These are phyloP conservation scores for Coniochaeta prunicola DNA, from an alignment of 2,329 filamentous ascomycete species.

Conservation along the genomic window DNA sequence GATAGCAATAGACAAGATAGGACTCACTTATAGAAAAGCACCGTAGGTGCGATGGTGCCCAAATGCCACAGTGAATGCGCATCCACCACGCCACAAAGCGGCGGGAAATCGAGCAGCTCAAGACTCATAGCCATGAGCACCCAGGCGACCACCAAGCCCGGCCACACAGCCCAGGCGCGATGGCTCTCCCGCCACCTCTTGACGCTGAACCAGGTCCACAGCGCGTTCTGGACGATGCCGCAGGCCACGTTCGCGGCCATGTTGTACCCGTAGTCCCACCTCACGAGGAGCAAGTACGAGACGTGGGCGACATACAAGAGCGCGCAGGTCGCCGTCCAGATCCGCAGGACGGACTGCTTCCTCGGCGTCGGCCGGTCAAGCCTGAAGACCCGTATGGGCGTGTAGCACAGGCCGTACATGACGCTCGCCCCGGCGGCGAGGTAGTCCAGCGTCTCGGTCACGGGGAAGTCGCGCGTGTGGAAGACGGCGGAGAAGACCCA, in stretches of 20 bases:
- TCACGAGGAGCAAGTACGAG: slow-evolving; percentile 73
- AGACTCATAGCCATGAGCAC: slow-evolving; percentile 90
- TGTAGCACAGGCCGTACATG: slow-evolving; percentile 85
- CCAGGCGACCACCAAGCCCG: slow-evolving; percentile 86
- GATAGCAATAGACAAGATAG: not conserved
- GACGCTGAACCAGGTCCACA: slow-evolving; percentile 84
- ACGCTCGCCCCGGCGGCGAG: slow-evolving; percentile 87
- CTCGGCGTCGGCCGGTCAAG: slow-evolving; percentile 51
- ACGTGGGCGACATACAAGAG: slow-evolving; percentile 70
- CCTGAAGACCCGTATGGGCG: slow-evolving; percentile 73
- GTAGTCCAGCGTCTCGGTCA: slow-evolving; percentile 94
- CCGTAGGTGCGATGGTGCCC: slow-evolving; percentile 79
- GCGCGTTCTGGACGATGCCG: slow-evolving; percentile 69
- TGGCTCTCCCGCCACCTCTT: slow-evolving; percentile 63
- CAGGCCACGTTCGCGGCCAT: slow-evolving; percentile 89
- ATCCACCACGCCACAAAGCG: slow-evolving; percentile 74
- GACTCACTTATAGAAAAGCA: slow-evolving; percentile 92
- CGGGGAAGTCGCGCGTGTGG: slow-evolving; percentile 76
- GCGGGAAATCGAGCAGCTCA: slow-evolving; percentile 90
- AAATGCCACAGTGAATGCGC: slow-evolving; percentile 95
- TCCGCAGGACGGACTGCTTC: slow-evolving; percentile 47
- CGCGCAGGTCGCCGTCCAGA: slow-evolving; percentile 71
- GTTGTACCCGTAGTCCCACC: slow-evolving; percentile 96
- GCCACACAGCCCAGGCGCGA: slow-evolving; percentile 78
- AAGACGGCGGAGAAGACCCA: slow-evolving; percentile 91